Base-by-base conservation (phyloP, 768 basidiomycete genomes). In the Leccinum boreale region DNA sequence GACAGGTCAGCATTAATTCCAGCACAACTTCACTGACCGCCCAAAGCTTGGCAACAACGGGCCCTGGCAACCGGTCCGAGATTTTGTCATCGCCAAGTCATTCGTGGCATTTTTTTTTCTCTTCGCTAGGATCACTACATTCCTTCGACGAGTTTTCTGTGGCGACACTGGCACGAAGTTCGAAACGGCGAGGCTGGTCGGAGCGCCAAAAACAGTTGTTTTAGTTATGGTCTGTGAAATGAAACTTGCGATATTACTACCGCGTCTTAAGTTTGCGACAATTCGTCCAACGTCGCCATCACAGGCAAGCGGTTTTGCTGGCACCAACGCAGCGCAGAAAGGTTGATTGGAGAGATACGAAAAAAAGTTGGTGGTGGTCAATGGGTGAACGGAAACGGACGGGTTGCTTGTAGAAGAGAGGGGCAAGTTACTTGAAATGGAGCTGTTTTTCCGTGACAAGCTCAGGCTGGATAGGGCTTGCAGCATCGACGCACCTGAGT, bases 341-440 rank as follows among this genome's bases (percentile, higher is more conserved):
- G 10, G 39, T 19, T 42, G 39, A 19, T 19, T 42, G 10, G 10
- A 42, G n/a, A 44, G 19, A 44, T 44, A 44, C 19, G 4, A n/a
- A 39, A 39, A 39, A 39, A 42, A 42, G 17, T 39, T n/a, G 39
- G n/a, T 42, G n/a, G 39, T 0, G 39, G 39, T n/a, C n/a, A n/a
- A n/a, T 11, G 42, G 4, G 45, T 17, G 23, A 35, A 35, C 35
- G 14, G 15, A 48, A 12, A 23, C 8, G 11, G 9, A 48, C 59
- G 28, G 50, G 19, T 15, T 17, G n/a, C 15, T 52, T 4, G 28
- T 0, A 29, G 28, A 29, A 35, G 24, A 14, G 28, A 10, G 21
- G 21, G 33, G 28, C 50, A 19, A 21, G 28, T 58, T 55, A 50
- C 63, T 55, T 12, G 50, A 61, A 54, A 52, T 54, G 61, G 52